Conservation (phyloP, 2,329 filamentous ascomycete species). For the Blastomyces percursus region DNA sequence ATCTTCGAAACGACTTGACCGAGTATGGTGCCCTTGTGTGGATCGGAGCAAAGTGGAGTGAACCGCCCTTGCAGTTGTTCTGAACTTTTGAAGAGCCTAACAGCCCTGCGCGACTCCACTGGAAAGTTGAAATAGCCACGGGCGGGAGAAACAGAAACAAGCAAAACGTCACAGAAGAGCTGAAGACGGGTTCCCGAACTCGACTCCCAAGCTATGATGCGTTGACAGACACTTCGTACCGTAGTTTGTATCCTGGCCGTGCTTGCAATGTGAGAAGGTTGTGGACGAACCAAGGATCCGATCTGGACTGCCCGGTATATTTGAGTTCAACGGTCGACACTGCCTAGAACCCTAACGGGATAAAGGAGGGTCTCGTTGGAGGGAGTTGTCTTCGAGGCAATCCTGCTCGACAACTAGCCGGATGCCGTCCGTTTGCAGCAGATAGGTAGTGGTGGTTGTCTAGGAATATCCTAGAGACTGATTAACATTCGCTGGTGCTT, state of each 20-base stretch:
- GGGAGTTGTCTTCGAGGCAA: conserved; percentile 6
- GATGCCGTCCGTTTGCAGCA: conserved; percentile 1
- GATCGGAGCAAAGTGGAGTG: conserved; percentile 4
- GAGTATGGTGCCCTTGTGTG: conserved; percentile 1
- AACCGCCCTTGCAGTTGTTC: not conserved
- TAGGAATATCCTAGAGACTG: not conserved
- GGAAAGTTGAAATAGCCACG: not conserved
- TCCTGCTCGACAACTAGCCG: conserved; percentile 2
- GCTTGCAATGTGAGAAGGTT: conserved; percentile 10
- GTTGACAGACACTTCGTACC: not conserved
- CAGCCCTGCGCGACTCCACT: not conserved
- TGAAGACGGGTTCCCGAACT: not conserved
- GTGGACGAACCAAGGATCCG: conserved; percentile 11
- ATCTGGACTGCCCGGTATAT: conserved; percentile 8
- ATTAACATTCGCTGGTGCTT: conserved; percentile 1
- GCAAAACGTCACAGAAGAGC: conserved; percentile 5
- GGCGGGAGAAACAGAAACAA: not conserved
- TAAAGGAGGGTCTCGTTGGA: conserved; percentile 6
- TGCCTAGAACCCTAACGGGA: conserved; percentile 9
- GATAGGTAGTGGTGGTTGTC: not conserved
- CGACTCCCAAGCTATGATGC: conserved; percentile 5
- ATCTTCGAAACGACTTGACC: not conserved
- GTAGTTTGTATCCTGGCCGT: conserved; percentile 4
- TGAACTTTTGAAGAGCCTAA: not conserved
- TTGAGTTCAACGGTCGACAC: conserved; percentile 14